phyloP scores from a whole-genome alignment of 2,329 filamentous ascomycete species.

The Calcarisporium arbuscula region DNA sequence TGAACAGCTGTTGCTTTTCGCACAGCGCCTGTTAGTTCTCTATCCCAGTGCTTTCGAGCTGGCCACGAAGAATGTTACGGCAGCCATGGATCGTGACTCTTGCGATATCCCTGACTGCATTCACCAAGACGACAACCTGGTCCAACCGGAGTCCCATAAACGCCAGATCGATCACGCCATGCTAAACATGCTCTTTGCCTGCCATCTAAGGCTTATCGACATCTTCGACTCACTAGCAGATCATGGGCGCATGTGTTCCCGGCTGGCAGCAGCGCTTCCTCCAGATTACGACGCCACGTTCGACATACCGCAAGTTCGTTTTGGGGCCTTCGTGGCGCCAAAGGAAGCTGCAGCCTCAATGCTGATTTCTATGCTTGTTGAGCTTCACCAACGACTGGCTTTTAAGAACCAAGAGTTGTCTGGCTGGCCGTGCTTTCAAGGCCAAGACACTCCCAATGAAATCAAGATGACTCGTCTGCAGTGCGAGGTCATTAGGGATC shows the following conservation, averaged over 20 bases:
- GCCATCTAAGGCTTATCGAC: constrained; percentile 30
- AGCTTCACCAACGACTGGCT: constrained; percentile 21
- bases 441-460: constrained; percentile 11
- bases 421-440: constrained; percentile 7
- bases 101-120: constrained; percentile 28
- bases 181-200: constrained; percentile 28
- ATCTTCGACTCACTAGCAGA: constrained; percentile 27
- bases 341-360: constrained; percentile 25
- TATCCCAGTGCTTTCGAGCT: constrained; percentile 25
- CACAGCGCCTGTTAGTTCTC: constrained; percentile 27
- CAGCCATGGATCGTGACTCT: constrained; percentile 1
- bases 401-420: constrained; percentile 11
- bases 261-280: constrained; percentile 20
- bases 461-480: constrained; percentile 18
- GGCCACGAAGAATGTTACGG: constrained; percentile 10
- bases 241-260: constrained; percentile 24
- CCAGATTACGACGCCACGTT: constrained; percentile 23
- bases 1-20: constrained; percentile 26
- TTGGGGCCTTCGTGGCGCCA: constrained; percentile 31
- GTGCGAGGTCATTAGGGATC: constrained; percentile 18
- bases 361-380: constrained; percentile 23
- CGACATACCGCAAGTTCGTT: constrained; percentile 31
- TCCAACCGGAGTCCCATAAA: constrained; percentile 10
- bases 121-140: constrained; percentile 16
- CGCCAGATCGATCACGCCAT: constrained; percentile 26